Base-by-base conservation (phyloP, 164 flowering plant species). In the Warburgia ugandensis region DNA sequence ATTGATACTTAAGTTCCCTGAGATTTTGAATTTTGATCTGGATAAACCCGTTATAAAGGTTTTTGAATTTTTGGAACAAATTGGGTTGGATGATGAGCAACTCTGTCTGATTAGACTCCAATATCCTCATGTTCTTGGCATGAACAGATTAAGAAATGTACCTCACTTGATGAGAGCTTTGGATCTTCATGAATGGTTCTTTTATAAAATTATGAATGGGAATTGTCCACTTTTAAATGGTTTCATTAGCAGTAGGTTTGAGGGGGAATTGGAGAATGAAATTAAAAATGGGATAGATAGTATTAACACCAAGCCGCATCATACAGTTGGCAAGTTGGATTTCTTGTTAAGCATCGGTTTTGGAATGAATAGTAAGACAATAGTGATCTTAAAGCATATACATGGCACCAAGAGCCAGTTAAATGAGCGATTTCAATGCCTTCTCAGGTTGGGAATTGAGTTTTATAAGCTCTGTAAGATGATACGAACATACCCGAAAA, bases 281-380 rank as follows among this genome's bases (percentile, higher is more conserved):
- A 79, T 47, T 44, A 23, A 6, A 48, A 65, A 66, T 33, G 39
- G 62, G 28, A 54, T 81, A 55, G 70, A 64, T 44, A 70, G 44
- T 31, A 61, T 77, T n/a, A 57, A 30, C 27, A 68, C 56, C 43
- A 43, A 45, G 35, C 60, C 49, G 0, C 1, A 22, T 47, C 77
- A 79, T 48, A 59, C 62, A 10, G 40, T 68, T 33, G 56, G 50
- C 6, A 85, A 80, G 66, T 52, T 82, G 60, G 40, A 75, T 19
- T 82, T 80, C 63, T 48, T 82, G 60, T 78, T 66, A 36, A 58
- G 68, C n/a, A 71, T 74, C 45, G 90, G 95, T 16, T 85, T 73
- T 58, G 90, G 85, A 45, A 81, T 77, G 55, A 82, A 80, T 54
- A 16, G n/a, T 39, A 48, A 56, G 53, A 74, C 85, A 4, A 29